Percentiles rank a stretch among this genome's conserved stretches.
These are phyloP conservation scores for Oemleria cerasiformis DNA, from an alignment of 306 rosid species.

Conservation along the genomic window DNA sequence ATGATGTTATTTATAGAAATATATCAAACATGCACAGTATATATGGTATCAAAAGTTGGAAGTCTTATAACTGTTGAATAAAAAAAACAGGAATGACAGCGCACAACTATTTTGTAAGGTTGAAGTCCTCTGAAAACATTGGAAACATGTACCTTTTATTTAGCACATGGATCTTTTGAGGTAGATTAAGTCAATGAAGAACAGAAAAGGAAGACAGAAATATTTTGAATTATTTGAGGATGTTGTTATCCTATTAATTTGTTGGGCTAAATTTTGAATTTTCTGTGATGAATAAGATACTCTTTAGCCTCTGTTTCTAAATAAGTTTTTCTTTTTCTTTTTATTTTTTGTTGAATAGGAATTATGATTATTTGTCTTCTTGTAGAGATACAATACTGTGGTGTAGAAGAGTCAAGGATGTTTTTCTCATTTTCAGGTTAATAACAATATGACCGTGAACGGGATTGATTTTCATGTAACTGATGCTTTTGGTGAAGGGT, in stretches of 20 bases:
- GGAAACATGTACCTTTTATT: background rate
- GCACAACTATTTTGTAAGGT: background rate
- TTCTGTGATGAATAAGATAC: background rate
- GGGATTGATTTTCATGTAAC: slow-evolving; percentile 73
- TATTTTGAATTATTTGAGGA: background rate
- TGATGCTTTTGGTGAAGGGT: slow-evolving; percentile 90
- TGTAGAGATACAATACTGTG: background rate
- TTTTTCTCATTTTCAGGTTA: slow-evolving; percentile 53
- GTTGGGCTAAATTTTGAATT: slow-evolving; percentile 21
- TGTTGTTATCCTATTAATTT: background rate
- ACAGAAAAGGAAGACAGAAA: background rate
- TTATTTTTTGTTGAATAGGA: background rate
- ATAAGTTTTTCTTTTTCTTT: background rate
- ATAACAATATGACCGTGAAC: slow-evolving; percentile 68
- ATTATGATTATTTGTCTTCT: background rate
- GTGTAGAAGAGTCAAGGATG: slow-evolving; percentile 15
- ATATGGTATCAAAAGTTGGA: background rate
- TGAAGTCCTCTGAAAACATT: background rate
- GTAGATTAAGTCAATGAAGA: background rate
- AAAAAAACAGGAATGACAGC: background rate
- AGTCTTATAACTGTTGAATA: background rate
- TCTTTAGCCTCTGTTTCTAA: background rate
- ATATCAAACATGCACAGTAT: background rate
- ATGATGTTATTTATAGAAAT: background rate
- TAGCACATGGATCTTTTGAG: background rate